Percentiles rank a stretch among this genome's conserved stretches.
Evolutionary conservation across 306 rosid genomes (phyloP).

Genomic region (Vigna nakashimae): DNA sequence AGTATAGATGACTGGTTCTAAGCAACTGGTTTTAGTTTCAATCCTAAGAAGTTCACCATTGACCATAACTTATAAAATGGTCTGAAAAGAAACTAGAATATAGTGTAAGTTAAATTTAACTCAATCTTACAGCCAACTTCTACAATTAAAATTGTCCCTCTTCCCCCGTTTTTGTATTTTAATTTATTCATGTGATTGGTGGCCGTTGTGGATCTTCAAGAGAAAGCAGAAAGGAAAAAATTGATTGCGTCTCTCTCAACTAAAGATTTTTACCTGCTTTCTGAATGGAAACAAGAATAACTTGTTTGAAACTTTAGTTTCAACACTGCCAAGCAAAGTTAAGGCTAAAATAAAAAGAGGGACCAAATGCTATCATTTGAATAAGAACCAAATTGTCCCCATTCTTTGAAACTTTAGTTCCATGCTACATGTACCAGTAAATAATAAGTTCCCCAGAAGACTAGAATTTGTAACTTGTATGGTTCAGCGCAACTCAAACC

Average conservation of each 20-base stretch:
- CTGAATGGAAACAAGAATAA: neutral
- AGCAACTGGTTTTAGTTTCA: slow-evolving; percentile 1
- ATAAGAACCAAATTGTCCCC: neutral
- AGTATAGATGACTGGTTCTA: neutral
- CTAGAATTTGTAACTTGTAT: slow-evolving; percentile 14
- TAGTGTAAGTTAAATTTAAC: neutral
- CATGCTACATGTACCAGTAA: neutral
- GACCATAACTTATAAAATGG: neutral
- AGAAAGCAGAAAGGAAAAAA: neutral
- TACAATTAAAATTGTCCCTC: neutral
- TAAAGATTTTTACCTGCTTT: neutral
- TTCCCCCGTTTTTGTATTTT: no score
- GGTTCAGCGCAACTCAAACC: slow-evolving; percentile 23
- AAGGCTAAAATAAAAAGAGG: neutral
- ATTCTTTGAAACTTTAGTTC: slow-evolving; percentile 14
- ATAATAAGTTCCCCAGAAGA: slow-evolving; percentile 5
- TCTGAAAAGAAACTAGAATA: neutral
- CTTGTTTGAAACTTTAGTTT: neutral
- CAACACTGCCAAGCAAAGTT: neutral
- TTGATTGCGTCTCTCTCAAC: neutral
- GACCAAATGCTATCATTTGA: neutral
- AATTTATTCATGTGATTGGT: no score
- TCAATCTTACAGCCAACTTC: neutral
- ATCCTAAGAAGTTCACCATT: neutral
- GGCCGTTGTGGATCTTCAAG: neutral